Conservation (phyloP, 2,329 filamentous ascomycete genomes). For the Epichloe gansuensis region DNA sequence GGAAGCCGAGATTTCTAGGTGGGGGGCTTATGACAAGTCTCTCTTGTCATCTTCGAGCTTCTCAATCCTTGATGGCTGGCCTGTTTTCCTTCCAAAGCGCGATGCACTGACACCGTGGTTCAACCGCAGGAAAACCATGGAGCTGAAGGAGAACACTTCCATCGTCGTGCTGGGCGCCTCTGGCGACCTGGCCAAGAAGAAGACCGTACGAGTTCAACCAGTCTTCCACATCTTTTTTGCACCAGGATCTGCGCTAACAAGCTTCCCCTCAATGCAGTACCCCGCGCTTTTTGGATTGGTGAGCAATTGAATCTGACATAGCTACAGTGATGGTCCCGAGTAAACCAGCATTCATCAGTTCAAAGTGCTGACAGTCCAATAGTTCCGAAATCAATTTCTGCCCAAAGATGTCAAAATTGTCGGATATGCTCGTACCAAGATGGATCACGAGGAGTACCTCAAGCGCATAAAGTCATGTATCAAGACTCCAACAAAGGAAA, state of each 20-base stretch:
- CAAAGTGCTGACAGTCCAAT: slow-evolving; percentile 5
- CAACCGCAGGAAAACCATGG: slow-evolving; percentile 51
- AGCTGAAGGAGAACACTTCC: slow-evolving; percentile 97
- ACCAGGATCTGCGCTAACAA: slow-evolving; percentile 11
- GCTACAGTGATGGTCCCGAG: not conserved
- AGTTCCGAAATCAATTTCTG: slow-evolving; percentile 99
- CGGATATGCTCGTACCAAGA: slow-evolving; percentile 98
- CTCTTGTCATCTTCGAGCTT: slow-evolving; percentile 1
- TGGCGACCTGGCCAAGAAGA: slow-evolving; percentile 98
- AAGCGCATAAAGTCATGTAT: slow-evolving; percentile 94
- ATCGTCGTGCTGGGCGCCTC: slow-evolving; percentile 95
- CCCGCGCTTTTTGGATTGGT: slow-evolving; percentile 94
- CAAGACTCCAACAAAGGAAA: slow-evolving; percentile 95
- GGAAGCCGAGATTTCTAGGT: slow-evolving; percentile 6
- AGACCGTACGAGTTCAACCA: slow-evolving; percentile 56
- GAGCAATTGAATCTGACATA: slow-evolving; percentile 28
- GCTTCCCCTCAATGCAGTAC: slow-evolving; percentile 44
- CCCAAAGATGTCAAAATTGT: slow-evolving; percentile 93
- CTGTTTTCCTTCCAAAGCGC: not conserved
- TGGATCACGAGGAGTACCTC: slow-evolving; percentile 94
- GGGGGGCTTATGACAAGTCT: slow-evolving; percentile 1
- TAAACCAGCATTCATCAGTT: not conserved
- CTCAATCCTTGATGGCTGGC: not conserved
- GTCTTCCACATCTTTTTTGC: not conserved
- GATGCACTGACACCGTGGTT: slow-evolving; percentile 6